Evolutionary conservation across 129 eudicot genomes (phyloP), one percentile per base, ranked within the genome.

Genomic region (Smallanthus sonchifolius): DNA sequence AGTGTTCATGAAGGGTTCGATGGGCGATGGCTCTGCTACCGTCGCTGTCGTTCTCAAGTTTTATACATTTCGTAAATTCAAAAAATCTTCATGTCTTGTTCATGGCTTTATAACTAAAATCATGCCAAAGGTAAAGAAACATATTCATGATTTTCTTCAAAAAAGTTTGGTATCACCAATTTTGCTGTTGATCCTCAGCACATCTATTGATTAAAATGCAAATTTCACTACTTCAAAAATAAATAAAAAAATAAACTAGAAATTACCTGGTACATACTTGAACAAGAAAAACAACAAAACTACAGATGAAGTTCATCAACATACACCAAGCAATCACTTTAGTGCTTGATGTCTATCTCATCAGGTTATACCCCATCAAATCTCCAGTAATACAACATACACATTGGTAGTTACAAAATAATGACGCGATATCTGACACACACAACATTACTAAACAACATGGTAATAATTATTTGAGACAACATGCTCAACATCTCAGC

Each of bases 361-460:
- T 7, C 63, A n/a, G n/a, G n/a, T n/a, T n/a, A n/a, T n/a, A 47
- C 69, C 32, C 42, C 9, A 61, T 36, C 63, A 36, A 47, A 14
- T 64, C 16, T 47, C 64, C n/a, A 16, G 13, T 39, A 15, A 67
- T 30, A 67, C 61, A 68, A 67, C 60, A 77, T 13, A 76, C 67
- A 77, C 34, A 68, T 30, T 30, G 65, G 19, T 66, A 65, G 80
- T 68, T 67, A 76, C 67, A 76, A 76, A 39, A 40, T 56, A 68
- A 75, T 75, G 80, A 66, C 44, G 4, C 69, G 4, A 47, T 36
- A 37, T 13, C 52, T 11, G 17, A 48, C 72, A 64, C 13, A 48
- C 20, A 62, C 70, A 74, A 44, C 62, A 55, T 28, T 67, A 70
- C 75, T 67, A 40, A 36, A 32, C 20, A 57, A 77, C 69, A 56